These are phyloP conservation scores for Malassezia obtusa DNA, from an alignment of 1,284 basidiomycete species.

Conservation along the genomic window DNA sequence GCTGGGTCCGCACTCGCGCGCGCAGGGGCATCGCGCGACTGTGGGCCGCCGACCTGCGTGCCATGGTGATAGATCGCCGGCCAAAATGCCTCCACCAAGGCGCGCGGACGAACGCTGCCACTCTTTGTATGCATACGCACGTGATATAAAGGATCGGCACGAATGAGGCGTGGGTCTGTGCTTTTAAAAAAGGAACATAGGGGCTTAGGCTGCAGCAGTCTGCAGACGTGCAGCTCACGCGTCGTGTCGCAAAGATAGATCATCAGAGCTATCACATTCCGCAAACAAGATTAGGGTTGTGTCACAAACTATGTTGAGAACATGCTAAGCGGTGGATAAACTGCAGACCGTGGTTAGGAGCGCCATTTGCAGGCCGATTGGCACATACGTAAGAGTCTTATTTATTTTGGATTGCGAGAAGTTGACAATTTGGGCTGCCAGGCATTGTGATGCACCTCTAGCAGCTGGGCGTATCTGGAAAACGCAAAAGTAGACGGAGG, in stretches of 20 bases:
- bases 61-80: not conserved
- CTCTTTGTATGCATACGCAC: not conserved
- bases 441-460: not conserved
- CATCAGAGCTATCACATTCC: not conserved
- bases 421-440: too few species aligned
- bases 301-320: not conserved
- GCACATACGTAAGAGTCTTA: not conserved
- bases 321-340: not conserved
- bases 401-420: too few species aligned
- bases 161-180: too few species aligned
- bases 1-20: constrained; percentile 9
- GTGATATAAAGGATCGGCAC: not conserved
- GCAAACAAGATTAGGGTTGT: not conserved
- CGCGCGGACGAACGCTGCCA: not conserved
- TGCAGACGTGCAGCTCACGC: not conserved
- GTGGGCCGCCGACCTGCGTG: not conserved
- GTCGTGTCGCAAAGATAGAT: not conserved
- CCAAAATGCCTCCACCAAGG: not conserved
- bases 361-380: not conserved
- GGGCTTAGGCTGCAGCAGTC: not conserved
- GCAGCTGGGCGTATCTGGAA: not conserved
- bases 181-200: too few species aligned
- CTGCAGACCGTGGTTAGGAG: not conserved
- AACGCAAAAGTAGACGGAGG: not conserved
- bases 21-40: constrained; percentile 9